Evolutionary conservation across 1,284 basidiomycete species (phyloP), one percentile per base, ranked within the genome.

Genomic region (Rhodotorula sp.): DNA sequence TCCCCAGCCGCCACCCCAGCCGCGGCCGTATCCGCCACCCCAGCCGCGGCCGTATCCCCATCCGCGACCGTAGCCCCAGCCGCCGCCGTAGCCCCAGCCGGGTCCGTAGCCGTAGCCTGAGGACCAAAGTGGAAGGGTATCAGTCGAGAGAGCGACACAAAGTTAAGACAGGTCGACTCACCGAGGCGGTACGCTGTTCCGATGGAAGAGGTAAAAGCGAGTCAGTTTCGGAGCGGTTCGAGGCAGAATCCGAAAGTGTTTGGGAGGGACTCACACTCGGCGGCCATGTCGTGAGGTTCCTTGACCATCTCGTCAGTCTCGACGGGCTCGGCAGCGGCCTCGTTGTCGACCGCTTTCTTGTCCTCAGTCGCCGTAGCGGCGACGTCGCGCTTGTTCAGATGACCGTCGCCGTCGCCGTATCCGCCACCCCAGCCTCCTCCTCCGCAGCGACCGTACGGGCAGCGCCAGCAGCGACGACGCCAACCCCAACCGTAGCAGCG

Each of bases 381-480:
- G 26, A 33, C 29, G 17, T 57, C 29, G 57, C 44, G 37, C 37
- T 42, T 45, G 57, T 24, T 42, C 57, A 45, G 56, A 37, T 30
- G 33, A 14, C 30, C 33, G 37, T 29, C 51, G 24, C 6, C 51
- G 24, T n/a, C 44, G 30, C 33, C 58, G 22, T 44, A 37, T 26
- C 59, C 42, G 59, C 18, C 24, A 10, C 45, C 45, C 46, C 10
- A 45, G 30, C 22, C 26, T 24, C 46, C 44, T 29, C 59, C 18
- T 29, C 57, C 37, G 37, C 57, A 53, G n/a, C 51, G 51, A 26
- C 51, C 51, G 51, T 53, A 53, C 51, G 51, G 51, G 51, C 51
- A 53, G 51, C 51, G 51, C 24, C 14, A 53, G 51, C 51, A 53
- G n/a, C 51, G 51, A 14, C 51, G 51, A 26, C 51, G 51, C 51